Conservation (phyloP, 139 green algal species). For the Asterochloris sp. region DNA sequence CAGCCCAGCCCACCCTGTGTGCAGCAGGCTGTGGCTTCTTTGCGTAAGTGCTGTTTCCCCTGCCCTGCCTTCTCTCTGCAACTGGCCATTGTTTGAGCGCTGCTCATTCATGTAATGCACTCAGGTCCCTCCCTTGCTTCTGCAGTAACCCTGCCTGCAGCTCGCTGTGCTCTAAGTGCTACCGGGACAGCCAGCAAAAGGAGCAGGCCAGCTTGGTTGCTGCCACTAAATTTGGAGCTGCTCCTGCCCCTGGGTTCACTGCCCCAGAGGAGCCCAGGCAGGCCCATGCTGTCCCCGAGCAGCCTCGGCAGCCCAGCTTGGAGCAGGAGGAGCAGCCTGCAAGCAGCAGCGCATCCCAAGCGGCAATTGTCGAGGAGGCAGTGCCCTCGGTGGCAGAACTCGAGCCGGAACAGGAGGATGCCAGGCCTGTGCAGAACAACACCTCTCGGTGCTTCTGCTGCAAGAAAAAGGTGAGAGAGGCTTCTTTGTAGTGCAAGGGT, state of each 20-base stretch:
- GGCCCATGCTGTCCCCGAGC: background rate
- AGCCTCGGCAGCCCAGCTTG: background rate
- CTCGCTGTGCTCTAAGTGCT: conserved; percentile 67
- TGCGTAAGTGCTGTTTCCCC: conserved; percentile 44
- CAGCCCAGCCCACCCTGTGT: conserved; percentile 45
- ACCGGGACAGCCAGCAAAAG: conserved; percentile 34
- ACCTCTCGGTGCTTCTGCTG: conserved; percentile 43
- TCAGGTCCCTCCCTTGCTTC: background rate
- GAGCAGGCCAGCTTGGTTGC: conserved; percentile 19
- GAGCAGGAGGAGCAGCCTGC: background rate
- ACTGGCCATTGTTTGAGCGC: no score
- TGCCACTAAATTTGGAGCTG: conserved; percentile 7
- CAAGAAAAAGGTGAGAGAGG: conserved; percentile 35
- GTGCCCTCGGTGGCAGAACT: conserved; percentile 7
- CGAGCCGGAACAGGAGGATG: background rate
- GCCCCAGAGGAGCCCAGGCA: background rate
- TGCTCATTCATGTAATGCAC: background rate
- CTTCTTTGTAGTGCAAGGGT: no score
- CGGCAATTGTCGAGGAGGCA: background rate
- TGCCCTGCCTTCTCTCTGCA: no score
- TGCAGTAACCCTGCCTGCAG: conserved; percentile 32
- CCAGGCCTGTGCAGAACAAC: conserved; percentile 18
- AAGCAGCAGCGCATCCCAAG: background rate
- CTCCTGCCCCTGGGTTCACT: conserved; percentile 4
- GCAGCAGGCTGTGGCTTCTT: conserved; percentile 69